Evolutionary conservation across 1,284 basidiomycete species (phyloP).

Genomic region (Filobasidium uniguttulatum): DNA sequence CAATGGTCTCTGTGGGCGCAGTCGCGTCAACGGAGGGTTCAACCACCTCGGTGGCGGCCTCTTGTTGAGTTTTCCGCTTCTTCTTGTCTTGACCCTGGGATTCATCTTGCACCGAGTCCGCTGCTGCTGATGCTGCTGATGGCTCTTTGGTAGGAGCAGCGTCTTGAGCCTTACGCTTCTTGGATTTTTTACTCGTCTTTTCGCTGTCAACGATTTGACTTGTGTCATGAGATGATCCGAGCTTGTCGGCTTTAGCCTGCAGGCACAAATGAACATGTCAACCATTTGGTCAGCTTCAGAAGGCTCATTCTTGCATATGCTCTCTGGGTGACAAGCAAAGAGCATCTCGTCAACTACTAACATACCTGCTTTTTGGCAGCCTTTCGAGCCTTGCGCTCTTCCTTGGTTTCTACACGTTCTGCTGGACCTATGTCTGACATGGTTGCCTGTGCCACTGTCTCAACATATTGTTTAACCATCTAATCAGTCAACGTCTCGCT

Average conservation of each 20-base stretch:
- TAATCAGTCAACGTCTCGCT: no score
- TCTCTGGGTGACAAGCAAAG: no score
- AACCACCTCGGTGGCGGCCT: background rate
- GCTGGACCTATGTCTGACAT: background rate
- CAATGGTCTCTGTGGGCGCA: no score
- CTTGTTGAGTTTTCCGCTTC: background rate
- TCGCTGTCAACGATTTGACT: background rate
- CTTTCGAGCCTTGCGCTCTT: background rate
- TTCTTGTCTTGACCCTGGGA: background rate
- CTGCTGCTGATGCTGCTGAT: background rate
- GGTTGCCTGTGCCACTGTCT: no score
- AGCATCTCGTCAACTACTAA: background rate
- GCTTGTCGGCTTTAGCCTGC: background rate
- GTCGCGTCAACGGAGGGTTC: background rate
- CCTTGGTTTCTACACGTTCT: background rate
- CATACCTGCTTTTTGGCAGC: slow-evolving; percentile 1
- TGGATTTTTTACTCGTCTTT: background rate
- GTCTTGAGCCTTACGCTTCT: background rate
- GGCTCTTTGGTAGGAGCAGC: background rate
- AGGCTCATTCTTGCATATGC: no score
- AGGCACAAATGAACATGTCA: background rate
- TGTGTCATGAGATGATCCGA: background rate
- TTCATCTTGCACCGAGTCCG: background rate
- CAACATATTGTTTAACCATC: no score
- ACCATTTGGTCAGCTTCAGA: no score